Evolutionary conservation across 2,329 filamentous ascomycete genomes (phyloP).

Genomic region (Orbilia brochopaga): DNA sequence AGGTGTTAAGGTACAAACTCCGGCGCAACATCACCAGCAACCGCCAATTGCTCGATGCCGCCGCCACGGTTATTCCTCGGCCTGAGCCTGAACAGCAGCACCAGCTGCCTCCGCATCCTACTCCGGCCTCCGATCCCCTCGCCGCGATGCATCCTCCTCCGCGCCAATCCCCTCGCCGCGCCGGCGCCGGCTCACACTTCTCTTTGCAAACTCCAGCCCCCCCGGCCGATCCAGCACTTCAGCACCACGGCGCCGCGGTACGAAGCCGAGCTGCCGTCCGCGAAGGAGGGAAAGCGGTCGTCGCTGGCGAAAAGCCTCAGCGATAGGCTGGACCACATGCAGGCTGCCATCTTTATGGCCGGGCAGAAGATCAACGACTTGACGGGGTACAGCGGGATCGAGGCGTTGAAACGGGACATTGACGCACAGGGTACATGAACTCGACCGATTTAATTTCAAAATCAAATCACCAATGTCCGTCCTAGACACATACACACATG

Average conservation of each 20-base stretch:
- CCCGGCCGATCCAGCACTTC: slow-evolving; percentile 18
- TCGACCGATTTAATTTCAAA: slow-evolving; percentile 20
- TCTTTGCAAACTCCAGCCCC: neutral
- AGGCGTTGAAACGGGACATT: slow-evolving; percentile 81
- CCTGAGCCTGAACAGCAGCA: slow-evolving; percentile 16
- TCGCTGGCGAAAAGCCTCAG: slow-evolving; percentile 68
- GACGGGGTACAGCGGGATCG: slow-evolving; percentile 92
- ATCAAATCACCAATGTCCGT: neutral
- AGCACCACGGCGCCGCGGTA: slow-evolving; percentile 16
- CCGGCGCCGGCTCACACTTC: neutral
- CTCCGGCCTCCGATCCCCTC: slow-evolving; percentile 1
- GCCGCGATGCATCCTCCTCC: slow-evolving; percentile 8
- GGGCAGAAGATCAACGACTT: slow-evolving; percentile 90
- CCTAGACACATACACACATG: slow-evolving; percentile 6
- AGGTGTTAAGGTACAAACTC: neutral
- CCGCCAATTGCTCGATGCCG: slow-evolving; percentile 32
- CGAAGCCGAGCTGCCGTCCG: slow-evolving; percentile 61
- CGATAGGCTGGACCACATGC: slow-evolving; percentile 83
- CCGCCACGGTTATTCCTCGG: slow-evolving; percentile 48
- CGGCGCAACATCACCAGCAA: slow-evolving; percentile 2
- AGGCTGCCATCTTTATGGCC: slow-evolving; percentile 81
- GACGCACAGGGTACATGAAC: slow-evolving; percentile 65
- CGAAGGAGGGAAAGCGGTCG: slow-evolving; percentile 64
- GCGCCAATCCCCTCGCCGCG: neutral
- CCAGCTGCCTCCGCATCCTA: slow-evolving; percentile 4